A percentile compares a stretch with the other conserved stretches of the same genome.
Evolutionary conservation across 306 rosid genomes (phyloP).

Genomic region (Lotus japonicus): DNA sequence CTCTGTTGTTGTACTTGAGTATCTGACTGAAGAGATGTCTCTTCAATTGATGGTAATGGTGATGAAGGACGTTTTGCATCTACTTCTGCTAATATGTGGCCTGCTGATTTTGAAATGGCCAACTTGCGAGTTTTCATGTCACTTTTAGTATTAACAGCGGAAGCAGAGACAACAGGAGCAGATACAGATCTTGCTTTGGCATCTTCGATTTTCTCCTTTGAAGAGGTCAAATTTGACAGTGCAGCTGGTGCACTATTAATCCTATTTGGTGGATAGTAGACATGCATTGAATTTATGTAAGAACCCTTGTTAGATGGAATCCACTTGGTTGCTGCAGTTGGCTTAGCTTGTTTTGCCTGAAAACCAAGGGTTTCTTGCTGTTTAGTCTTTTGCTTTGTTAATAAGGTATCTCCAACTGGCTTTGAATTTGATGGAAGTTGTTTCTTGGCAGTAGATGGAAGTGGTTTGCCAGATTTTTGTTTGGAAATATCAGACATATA

Average conservation of each 20-base stretch:
- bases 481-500: conserved; percentile 44
- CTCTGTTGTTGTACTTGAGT: conserved; percentile 15
- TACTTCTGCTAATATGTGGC: conserved; percentile 33
- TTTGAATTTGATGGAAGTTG: conserved; percentile 46
- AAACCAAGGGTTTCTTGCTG: conserved; percentile 57
- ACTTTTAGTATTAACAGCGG: conserved; percentile 30
- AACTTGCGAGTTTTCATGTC: conserved; percentile 40
- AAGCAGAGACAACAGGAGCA: conserved; percentile 29
- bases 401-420: conserved; percentile 34
- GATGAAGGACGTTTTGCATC: conserved; percentile 34
- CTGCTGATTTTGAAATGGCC: conserved; percentile 44
- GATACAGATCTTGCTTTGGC: conserved; percentile 40
- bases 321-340: conserved; percentile 72
- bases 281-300: conserved; percentile 67
- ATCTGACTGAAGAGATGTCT: conserved; percentile 24
- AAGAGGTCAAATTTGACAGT: conserved; percentile 29
- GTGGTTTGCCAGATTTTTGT: conserved; percentile 54
- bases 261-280: conserved; percentile 75
- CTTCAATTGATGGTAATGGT: conserved; percentile 30
- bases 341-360: conserved; percentile 62
- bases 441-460: conserved; percentile 43
- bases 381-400: conserved; percentile 54
- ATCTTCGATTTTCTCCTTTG: conserved; percentile 51
- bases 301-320: conserved; percentile 79
- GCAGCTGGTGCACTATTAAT: conserved; percentile 64